A percentile compares a stretch with the other conserved stretches of the same genome.
Conservation (phyloP, 2,329 filamentous ascomycete genomes). For the Metarhizium robertsii region DNA sequence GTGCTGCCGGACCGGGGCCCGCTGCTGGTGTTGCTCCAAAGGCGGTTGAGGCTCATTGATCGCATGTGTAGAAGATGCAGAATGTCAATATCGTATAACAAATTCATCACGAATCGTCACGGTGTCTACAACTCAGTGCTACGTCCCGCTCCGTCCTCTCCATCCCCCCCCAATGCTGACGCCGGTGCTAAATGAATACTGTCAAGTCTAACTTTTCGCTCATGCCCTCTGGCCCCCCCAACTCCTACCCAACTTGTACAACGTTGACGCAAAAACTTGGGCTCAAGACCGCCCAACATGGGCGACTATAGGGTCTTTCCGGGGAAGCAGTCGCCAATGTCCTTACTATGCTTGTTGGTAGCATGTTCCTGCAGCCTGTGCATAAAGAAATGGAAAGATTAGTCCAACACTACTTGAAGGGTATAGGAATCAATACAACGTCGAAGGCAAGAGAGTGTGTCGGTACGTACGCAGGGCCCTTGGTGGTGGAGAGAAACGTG, state of each 20-base stretch:
- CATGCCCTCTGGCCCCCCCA: background rate
- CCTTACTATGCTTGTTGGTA: conserved; percentile 67
- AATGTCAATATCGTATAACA: background rate
- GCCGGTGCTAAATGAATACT: conserved; percentile 5
- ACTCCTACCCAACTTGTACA: background rate
- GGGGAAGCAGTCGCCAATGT: conserved; percentile 63
- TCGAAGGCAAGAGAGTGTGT: background rate
- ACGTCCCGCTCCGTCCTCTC: background rate
- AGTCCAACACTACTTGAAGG: background rate
- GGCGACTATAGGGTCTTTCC: conserved; percentile 18
- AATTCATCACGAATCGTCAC: background rate
- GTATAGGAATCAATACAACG: background rate
- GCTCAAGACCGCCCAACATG: background rate
- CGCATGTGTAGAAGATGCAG: background rate
- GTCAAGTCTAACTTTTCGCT: background rate
- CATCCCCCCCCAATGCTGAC: conserved; percentile 1
- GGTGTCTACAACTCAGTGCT: background rate
- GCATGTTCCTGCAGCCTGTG: conserved; percentile 60
- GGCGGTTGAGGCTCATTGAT: conserved; percentile 19
- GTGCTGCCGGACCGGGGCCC: conserved; percentile 16
- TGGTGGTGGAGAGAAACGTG: conserved; percentile 70
- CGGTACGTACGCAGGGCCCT: conserved; percentile 53
- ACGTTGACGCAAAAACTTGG: background rate
- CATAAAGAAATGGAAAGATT: background rate
- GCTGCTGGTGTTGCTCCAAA: conserved; percentile 12